Conservation (phyloP, 306 rosid genomes). For the Cercis canadensis region DNA sequence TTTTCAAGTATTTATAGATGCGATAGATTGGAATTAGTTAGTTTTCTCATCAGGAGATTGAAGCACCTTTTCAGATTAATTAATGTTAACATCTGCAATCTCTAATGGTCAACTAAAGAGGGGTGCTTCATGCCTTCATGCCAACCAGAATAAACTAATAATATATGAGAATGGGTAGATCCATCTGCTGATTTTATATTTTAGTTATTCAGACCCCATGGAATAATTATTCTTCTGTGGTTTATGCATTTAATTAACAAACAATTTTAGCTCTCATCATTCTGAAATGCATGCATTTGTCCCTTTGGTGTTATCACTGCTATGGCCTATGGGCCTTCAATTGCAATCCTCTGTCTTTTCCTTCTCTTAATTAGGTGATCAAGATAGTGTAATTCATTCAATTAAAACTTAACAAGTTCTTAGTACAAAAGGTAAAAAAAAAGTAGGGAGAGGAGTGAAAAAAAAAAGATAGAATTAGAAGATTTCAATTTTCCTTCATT, state of each 20-base stretch:
- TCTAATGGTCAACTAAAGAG: constrained; percentile 28
- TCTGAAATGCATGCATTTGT: background rate
- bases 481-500: too few species aligned
- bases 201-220: background rate
- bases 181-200: background rate
- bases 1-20: constrained; percentile 48
- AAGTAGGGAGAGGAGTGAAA: too few species aligned
- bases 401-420: too few species aligned
- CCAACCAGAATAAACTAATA: background rate
- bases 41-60: background rate
- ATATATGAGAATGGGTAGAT: background rate
- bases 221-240: background rate
- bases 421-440: too few species aligned
- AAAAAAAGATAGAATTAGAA: too few species aligned
- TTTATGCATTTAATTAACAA: background rate
- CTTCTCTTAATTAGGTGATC: too few species aligned
- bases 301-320: background rate
- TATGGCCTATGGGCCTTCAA: constrained; percentile 22
- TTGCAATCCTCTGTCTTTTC: too few species aligned
- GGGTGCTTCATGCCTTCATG: constrained; percentile 44
- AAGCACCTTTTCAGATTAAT: background rate
- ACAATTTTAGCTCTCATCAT: too few species aligned
- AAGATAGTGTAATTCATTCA: too few species aligned
- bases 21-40: constrained; percentile 2
- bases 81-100: constrained; percentile 26